Evolutionary conservation across 1,284 basidiomycete species (phyloP).

Genomic region (Rugosomyces carneus): DNA sequence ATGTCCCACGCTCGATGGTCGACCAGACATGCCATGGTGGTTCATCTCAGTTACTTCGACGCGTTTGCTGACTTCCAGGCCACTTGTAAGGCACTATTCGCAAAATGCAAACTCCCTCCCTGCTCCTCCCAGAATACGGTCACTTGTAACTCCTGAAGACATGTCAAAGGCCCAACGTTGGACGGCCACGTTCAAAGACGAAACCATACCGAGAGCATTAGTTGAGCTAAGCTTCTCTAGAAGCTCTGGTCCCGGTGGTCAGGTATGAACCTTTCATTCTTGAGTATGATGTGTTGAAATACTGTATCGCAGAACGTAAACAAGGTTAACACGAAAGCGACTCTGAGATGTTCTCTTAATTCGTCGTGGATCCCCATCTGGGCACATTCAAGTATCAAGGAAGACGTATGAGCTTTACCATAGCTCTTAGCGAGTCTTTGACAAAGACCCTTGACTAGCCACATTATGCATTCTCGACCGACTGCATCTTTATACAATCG

Average conservation of each 20-base stretch:
- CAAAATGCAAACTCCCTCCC: constrained; percentile 13
- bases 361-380: constrained; percentile 65
- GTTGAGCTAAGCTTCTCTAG: constrained; percentile 63
- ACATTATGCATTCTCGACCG: constrained; percentile 58
- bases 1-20: too few relatives aligned
- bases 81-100: constrained; percentile 9
- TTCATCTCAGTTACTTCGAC: not conserved
- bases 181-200: constrained; percentile 40
- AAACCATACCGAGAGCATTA: constrained; percentile 37
- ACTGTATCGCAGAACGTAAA: constrained; percentile 60
- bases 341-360: constrained; percentile 49
- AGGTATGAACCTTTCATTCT: too few relatives aligned
- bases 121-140: constrained; percentile 17
- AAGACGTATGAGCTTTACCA: constrained; percentile 37
- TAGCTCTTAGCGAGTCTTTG: constrained; percentile 1
- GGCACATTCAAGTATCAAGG: constrained; percentile 45
- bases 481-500: constrained; percentile 62
- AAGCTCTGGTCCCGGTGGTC: constrained; percentile 76
- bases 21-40: too few relatives aligned
- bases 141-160: constrained; percentile 32
- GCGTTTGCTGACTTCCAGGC: not conserved
- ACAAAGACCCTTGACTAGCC: constrained; percentile 33
- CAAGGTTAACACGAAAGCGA: constrained; percentile 76
- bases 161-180: constrained; percentile 43
- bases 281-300: not conserved